Evolutionary conservation across 345 rosid species (phyloP).

Genomic region (Orychophragmus violaceus): DNA sequence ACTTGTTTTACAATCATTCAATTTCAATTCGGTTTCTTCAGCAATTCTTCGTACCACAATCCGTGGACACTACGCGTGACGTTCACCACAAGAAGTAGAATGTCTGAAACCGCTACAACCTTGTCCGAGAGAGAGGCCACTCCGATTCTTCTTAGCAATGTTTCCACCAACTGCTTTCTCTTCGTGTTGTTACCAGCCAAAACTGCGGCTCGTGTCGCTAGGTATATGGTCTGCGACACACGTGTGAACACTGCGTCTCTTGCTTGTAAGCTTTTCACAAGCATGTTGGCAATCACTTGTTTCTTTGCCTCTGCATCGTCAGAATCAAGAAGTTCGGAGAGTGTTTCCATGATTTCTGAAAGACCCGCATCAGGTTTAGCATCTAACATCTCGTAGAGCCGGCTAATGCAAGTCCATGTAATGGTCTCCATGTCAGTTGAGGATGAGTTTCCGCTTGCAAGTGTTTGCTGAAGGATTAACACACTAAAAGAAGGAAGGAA

Average conservation of each 20-base stretch:
- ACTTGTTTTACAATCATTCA: not conserved
- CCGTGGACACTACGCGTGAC: conserved; percentile 59
- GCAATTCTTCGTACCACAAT: conserved; percentile 54
- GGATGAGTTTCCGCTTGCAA: conserved; percentile 46
- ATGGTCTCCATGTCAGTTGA: conserved; percentile 52
- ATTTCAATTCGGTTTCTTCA: conserved; percentile 14
- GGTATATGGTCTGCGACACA: conserved; percentile 63
- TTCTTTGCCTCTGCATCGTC: conserved; percentile 49
- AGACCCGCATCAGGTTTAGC: conserved; percentile 28
- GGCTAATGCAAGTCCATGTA: conserved; percentile 33
- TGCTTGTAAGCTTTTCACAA: conserved; percentile 59
- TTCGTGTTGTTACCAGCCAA: conserved; percentile 52
- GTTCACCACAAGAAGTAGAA: conserved; percentile 49
- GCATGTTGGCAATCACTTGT: conserved; percentile 36
- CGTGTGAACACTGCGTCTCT: conserved; percentile 74
- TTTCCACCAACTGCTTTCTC: conserved; percentile 50
- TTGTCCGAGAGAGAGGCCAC: conserved; percentile 45
- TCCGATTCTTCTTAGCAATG: conserved; percentile 55
- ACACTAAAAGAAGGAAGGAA: conserved; percentile 44
- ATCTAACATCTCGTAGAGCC: conserved; percentile 50
- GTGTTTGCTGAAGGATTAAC: conserved; percentile 72
- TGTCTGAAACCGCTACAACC: conserved; percentile 60
- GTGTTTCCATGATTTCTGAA: conserved; percentile 31
- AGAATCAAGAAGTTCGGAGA: conserved; percentile 19
- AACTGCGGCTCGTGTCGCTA: conserved; percentile 60